These are phyloP conservation scores for Penicillium sp. DNA, from an alignment of 2,329 filamentous ascomycete genomes.

Conservation along the genomic window DNA sequence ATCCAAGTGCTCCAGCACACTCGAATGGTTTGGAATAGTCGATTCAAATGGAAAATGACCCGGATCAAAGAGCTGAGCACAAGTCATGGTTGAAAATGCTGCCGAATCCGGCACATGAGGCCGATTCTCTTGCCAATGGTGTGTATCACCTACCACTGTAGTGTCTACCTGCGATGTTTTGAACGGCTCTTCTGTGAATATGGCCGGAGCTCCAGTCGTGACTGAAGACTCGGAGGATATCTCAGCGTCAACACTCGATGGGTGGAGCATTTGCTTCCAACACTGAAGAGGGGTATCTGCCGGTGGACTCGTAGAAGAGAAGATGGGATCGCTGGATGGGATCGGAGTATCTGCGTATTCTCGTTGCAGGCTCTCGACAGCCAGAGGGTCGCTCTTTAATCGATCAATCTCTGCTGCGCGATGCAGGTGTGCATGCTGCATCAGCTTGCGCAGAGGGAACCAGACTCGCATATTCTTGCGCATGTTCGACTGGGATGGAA, in stretches of 20 bases:
- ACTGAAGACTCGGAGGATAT: too few species aligned
- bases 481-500: conserved; percentile 26
- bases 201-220: too few species aligned
- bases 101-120: too few species aligned
- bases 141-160: too few species aligned
- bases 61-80: too few species aligned
- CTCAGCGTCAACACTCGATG: not conserved
- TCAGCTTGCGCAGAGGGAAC: conserved; percentile 31
- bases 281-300: conserved; percentile 20
- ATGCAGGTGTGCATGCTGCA: conserved; percentile 26
- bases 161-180: too few species aligned
- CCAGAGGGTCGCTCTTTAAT: conserved; percentile 23
- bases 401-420: conserved; percentile 29
- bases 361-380: conserved; percentile 9
- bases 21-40: too few species aligned
- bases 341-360: conserved; percentile 4
- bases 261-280: conserved; percentile 26
- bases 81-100: too few species aligned
- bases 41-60: too few species aligned
- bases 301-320: conserved; percentile 13
- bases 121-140: too few species aligned
- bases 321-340: conserved; percentile 26
- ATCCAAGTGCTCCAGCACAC: not conserved
- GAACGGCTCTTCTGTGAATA: too few species aligned
- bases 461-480: conserved; percentile 28